Base-by-base conservation (phyloP, 305 asterid genomes). In the Solanum hybrid region DNA sequence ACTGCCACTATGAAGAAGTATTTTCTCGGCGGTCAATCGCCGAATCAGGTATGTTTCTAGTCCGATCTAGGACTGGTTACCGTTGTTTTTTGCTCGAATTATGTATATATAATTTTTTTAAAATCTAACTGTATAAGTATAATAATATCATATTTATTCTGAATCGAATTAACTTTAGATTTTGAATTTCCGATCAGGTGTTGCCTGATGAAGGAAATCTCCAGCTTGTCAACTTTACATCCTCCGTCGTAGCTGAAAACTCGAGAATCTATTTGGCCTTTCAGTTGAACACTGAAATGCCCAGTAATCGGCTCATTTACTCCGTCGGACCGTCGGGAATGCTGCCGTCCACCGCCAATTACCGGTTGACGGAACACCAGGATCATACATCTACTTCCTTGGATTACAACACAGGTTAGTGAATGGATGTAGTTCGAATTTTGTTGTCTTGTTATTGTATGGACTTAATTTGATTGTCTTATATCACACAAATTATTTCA, bases 361-460 rank as follows among this genome's bases (percentile, higher is more conserved):
- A 57, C 89, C 94, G 90, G 5, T 85, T 97, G 39, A 11, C 92
- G 6, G 87, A 96, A 76, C 99, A 97, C 75, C 73, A 73, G 3
- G 93, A 93, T 2, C 91, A 73, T 87, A 85, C 91, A 89, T 39
- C 95, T 16, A 95, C 97, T 35, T 10, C 35, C 69, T 71, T 97
- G 89, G 89, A 97, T 88, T 96, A 94, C 36, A 92, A 90, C 39
- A 93, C 99, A 89, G 99, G 99, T 97, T 36, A 89, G 96, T 92
- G 36, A 37, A 61, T 39, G 36, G 6, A 14, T 20, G 71, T 2
- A 20, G 11, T 76, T n/a, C 11, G 8, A 84, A 75, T 14, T 31
- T 75, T 31, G 11, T 69, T 69, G 12, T 69, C 76, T 69, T 13
- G 31, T 69, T 69, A 69, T 24, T 24, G 31, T 24, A n/a, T 69